Conservation (phyloP, 2,329 filamentous ascomycete genomes). For the Fusarium sp. region DNA sequence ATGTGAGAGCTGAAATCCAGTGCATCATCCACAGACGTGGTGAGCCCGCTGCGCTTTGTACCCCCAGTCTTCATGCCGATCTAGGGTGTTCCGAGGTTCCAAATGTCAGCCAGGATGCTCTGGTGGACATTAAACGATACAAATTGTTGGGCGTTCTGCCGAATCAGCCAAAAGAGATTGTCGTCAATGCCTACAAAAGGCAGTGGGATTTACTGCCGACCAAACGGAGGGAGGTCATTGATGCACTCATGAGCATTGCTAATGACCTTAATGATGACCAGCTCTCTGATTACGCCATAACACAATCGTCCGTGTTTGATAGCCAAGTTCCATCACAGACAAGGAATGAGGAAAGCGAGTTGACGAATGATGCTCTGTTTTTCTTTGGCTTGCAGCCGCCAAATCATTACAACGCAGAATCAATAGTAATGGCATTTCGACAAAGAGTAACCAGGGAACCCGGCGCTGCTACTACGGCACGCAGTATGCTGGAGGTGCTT, state of each 20-base stretch:
- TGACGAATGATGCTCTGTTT: conserved; percentile 53
- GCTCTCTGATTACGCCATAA: conserved; percentile 56
- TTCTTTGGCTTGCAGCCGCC: conserved; percentile 55
- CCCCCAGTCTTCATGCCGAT: conserved; percentile 52
- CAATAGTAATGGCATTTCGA: conserved; percentile 56
- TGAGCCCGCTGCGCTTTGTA: conserved; percentile 54
- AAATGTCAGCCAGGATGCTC: conserved; percentile 44
- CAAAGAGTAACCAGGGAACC: conserved; percentile 53
- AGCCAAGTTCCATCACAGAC: conserved; percentile 52
- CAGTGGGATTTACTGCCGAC: conserved; percentile 57
- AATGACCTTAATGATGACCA: conserved; percentile 55
- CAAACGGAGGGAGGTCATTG: conserved; percentile 52
- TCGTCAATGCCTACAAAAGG: conserved; percentile 59
- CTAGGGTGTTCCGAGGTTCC: conserved; percentile 53
- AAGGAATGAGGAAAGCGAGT: conserved; percentile 51
- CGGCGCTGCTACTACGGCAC: conserved; percentile 51
- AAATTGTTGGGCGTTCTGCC: conserved; percentile 57
- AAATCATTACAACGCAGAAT: conserved; percentile 55
- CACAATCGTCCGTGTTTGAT: conserved; percentile 58
- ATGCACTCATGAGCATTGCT: conserved; percentile 54
- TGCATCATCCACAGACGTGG: conserved; percentile 57
- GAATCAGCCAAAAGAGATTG: conserved; percentile 53
- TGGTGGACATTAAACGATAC: conserved; percentile 55
- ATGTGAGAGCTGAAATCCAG: conserved; percentile 65
- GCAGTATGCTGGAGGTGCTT: conserved; percentile 54